Percentiles rank a stretch among this genome's conserved stretches.
phyloP scores from a whole-genome alignment of 164 flowering plant species.

The Dillenia suffruticosa region DNA sequence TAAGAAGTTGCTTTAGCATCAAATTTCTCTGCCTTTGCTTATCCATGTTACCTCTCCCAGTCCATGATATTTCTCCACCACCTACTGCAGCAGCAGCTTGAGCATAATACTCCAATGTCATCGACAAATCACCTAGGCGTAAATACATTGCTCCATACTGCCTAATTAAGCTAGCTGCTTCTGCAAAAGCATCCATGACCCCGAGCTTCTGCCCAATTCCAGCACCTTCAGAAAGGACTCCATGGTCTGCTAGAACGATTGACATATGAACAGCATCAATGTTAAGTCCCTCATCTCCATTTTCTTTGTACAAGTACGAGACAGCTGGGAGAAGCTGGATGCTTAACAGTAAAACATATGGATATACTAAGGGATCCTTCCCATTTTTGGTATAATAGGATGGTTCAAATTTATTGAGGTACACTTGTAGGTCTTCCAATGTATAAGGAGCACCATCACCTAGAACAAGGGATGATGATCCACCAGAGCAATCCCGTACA shows the following conservation, averaged over 20 bases:
- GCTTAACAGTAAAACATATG: slow-evolving; percentile 87
- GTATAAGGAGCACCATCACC: slow-evolving; percentile 79
- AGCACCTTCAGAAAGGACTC: slow-evolving; percentile 68
- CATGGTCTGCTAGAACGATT: slow-evolving; percentile 79
- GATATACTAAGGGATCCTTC: slow-evolving; percentile 91
- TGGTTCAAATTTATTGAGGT: slow-evolving; percentile 91
- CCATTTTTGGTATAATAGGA: slow-evolving; percentile 95
- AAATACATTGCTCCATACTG: slow-evolving; percentile 84
- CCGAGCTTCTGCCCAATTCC: slow-evolving; percentile 63
- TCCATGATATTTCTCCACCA: slow-evolving; percentile 91
- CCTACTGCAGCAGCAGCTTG: slow-evolving; percentile 97
- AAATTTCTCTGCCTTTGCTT: slow-evolving; percentile 80
- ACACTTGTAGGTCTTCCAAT: slow-evolving; percentile 85
- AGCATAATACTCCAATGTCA: slow-evolving; percentile 87
- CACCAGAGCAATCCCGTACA: slow-evolving; percentile 57
- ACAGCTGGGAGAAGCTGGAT: slow-evolving; percentile 85
- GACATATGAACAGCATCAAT: slow-evolving; percentile 83
- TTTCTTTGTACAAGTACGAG: slow-evolving; percentile 64
- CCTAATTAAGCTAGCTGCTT: slow-evolving; percentile 78
- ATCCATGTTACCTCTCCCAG: slow-evolving; percentile 62
- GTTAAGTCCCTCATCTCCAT: slow-evolving; percentile 70
- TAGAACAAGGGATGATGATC: slow-evolving; percentile 43
- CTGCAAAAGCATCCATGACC: slow-evolving; percentile 89
- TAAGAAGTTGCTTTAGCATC: slow-evolving; percentile 90
- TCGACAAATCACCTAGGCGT: slow-evolving; percentile 57